A percentile compares a stretch with the other conserved stretches of the same genome.
Conservation (phyloP, 176 grass and related monocot genomes). For the Carex parvula region DNA sequence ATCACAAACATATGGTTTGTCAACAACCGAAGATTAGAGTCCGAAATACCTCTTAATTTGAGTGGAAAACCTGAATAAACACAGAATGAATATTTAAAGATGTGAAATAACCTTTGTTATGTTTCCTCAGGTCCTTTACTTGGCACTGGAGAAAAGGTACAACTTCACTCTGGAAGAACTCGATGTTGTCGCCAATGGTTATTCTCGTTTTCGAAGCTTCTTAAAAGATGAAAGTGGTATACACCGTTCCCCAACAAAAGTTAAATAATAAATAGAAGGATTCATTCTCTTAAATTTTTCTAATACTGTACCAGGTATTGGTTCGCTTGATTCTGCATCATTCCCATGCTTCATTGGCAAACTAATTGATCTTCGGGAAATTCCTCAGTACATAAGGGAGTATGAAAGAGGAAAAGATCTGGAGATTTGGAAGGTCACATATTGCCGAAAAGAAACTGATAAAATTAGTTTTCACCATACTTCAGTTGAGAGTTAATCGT, state of each 20-base stretch:
- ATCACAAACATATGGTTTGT: neutral
- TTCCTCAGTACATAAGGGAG: conserved; percentile 75
- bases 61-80: neutral
- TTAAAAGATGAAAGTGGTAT: conserved; percentile 42
- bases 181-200: conserved; percentile 75
- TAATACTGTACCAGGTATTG: conserved; percentile 23
- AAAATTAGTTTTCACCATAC: neutral
- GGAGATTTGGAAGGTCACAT: conserved; percentile 62
- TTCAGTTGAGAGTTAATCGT: neutral
- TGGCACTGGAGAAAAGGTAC: conserved; percentile 90
- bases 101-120: conserved; percentile 15
- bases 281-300: neutral
- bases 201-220: conserved; percentile 59
- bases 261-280: neutral
- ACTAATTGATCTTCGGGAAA: conserved; percentile 39
- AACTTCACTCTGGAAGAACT: conserved; percentile 80
- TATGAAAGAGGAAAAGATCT: conserved; percentile 70
- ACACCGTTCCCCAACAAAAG: neutral
- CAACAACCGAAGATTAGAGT: neutral
- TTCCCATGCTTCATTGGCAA: conserved; percentile 39
- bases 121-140: conserved; percentile 55
- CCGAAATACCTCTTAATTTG: neutral
- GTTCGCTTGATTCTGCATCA: neutral
- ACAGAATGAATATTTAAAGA: neutral
- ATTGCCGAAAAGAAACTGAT: neutral